Evolutionary conservation across 148 eudicot genomes (phyloP).

Genomic region (Cornus kousa): DNA sequence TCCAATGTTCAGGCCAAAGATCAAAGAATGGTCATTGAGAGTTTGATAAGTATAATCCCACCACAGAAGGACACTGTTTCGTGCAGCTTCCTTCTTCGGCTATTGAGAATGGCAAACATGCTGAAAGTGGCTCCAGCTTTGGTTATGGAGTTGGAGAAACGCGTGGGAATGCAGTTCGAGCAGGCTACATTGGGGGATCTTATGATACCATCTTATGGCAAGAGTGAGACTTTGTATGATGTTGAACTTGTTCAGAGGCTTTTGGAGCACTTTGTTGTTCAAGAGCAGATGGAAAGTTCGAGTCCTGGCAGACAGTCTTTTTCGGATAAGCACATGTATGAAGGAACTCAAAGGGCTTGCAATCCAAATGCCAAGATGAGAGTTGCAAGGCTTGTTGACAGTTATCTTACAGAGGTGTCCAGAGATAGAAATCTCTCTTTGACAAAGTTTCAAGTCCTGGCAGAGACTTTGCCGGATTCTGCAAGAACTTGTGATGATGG

Average conservation of each 20-base stretch:
- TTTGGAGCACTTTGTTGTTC: constrained; percentile 88
- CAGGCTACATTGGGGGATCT: constrained; percentile 78
- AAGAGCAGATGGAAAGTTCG: constrained; percentile 67
- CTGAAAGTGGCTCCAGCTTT: constrained; percentile 85
- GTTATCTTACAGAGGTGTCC: constrained; percentile 89
- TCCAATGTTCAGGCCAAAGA: constrained; percentile 59
- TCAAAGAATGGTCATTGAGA: constrained; percentile 85
- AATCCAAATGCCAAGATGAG: constrained; percentile 67
- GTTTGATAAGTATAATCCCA: constrained; percentile 87
- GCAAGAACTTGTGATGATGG: constrained; percentile 97
- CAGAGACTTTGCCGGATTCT: constrained; percentile 94
- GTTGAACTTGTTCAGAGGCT: constrained; percentile 91
- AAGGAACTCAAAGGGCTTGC: constrained; percentile 33
- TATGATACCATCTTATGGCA: constrained; percentile 64
- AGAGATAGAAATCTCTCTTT: constrained; percentile 72
- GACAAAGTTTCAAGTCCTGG: constrained; percentile 90
- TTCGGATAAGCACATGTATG: constrained; percentile 45
- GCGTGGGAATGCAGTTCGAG: constrained; percentile 97
- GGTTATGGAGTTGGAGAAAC: constrained; percentile 89
- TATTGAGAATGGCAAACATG: constrained; percentile 82
- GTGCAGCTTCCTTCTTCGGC: constrained; percentile 77
- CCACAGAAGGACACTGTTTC: constrained; percentile 87
- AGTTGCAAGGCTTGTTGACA: constrained; percentile 95
- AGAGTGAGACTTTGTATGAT: constrained; percentile 70
- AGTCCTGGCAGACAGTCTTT: constrained; percentile 57